phyloP scores from a whole-genome alignment of 176 grass and related monocot species.

The Rhipidocladum racemiflorum region DNA sequence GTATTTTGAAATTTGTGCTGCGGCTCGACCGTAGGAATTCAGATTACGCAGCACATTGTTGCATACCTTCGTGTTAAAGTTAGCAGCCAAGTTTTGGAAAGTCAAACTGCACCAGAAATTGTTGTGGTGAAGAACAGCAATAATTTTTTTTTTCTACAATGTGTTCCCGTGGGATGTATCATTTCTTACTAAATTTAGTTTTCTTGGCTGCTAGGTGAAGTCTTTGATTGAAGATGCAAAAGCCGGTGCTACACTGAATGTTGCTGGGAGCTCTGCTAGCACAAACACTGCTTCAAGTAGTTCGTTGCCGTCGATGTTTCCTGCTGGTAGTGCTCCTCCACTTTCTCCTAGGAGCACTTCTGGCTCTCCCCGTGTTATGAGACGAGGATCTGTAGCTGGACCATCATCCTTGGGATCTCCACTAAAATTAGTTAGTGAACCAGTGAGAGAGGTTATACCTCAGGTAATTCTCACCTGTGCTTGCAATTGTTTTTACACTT shows the following conservation, averaged over 20 bases:
- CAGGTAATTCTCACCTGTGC: slow-evolving; percentile 53
- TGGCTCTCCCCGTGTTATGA: slow-evolving; percentile 83
- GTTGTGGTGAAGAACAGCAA: background rate
- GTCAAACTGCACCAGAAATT: background rate
- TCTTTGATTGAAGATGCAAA: slow-evolving; percentile 93
- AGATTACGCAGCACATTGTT: background rate
- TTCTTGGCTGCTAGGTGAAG: slow-evolving; percentile 58
- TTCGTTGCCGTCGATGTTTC: slow-evolving; percentile 91
- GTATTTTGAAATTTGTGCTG: background rate
- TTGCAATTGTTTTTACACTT: slow-evolving; percentile 16
- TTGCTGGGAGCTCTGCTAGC: slow-evolving; percentile 51
- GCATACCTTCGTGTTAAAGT: background rate
- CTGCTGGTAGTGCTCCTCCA: slow-evolving; percentile 89
- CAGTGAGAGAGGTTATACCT: slow-evolving; percentile 91
- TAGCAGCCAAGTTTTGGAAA: slow-evolving; percentile 4
- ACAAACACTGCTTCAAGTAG: slow-evolving; percentile 52
- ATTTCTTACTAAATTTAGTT: slow-evolving; percentile 31
- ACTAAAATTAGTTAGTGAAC: slow-evolving; percentile 94
- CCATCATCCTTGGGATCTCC: slow-evolving; percentile 86
- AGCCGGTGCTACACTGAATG: slow-evolving; percentile 54
- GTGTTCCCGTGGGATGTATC: slow-evolving; percentile 1
- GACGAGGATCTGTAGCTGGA: slow-evolving; percentile 62
- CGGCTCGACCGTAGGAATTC: background rate
- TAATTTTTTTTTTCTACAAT: background rate
- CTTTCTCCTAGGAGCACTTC: slow-evolving; percentile 91